Evolutionary conservation across 306 rosid genomes (phyloP), one percentile per base, ranked within the genome.

Genomic region (Hippophae gyantsensis): DNA sequence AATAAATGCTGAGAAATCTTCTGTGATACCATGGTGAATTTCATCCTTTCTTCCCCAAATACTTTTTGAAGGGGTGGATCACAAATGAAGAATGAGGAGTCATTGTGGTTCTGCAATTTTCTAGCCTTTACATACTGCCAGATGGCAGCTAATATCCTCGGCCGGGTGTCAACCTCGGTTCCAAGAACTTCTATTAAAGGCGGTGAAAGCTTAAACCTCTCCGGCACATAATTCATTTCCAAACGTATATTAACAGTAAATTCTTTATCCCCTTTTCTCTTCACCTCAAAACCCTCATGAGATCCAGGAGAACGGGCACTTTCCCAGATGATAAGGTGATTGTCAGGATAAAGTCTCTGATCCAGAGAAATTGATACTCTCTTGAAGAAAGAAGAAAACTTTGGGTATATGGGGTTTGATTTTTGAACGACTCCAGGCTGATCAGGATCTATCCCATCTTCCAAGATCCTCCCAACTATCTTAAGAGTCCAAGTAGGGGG

Each of bases 61-160:
- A 93, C 94, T 73, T 78, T 93, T 59, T 89, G 97, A 69, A 93
- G 99, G 23, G 97, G 84, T 13, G 74, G 90, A 69, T 93, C 99
- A 25, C 99, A 93, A 65, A 61, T 69, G 60, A 93, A 93, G 74
- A 75, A 75, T 32, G 99, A 79, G 9, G 97, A 94, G 68, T 93
- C 99, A 27, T 72, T 76, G 25, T 86, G 94, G 81, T 75, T 84
- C 76, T 93, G 99, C 79, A 93, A 76, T 63, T 88, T 93, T 74
- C 99, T 78, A 63, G 99, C 99, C 84, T 93, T 93, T 66, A 93
- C 99, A 79, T 93, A 93, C 77, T 93, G 97, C 99, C 99, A 93
- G 65, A 93, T 86, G 2, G 99, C 95, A 66, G 95, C 90, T 67
- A 93, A 79, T 62, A 93, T 84, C 75, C 99, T 82, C 0, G 99